Evolutionary conservation across 768 basidiomycete genomes (phyloP).

Genomic region (Filobasidium floriforme): DNA sequence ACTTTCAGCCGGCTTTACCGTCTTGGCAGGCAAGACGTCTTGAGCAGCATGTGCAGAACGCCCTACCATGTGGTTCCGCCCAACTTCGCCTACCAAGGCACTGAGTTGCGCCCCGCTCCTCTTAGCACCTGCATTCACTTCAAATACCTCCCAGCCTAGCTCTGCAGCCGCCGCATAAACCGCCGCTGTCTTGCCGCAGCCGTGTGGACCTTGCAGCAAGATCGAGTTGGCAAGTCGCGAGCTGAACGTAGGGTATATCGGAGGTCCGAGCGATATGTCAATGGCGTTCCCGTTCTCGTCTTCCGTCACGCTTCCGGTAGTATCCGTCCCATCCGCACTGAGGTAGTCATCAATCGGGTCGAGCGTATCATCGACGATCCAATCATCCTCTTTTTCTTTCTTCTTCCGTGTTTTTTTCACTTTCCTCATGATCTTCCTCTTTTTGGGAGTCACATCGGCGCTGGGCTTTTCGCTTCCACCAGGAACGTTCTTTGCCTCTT

Average conservation of each 20-base stretch:
- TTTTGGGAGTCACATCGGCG: constrained; percentile 7
- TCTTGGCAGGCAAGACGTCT: neutral
- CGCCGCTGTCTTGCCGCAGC: constrained; percentile 82
- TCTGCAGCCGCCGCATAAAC: constrained; percentile 92
- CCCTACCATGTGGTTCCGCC: constrained; percentile 76
- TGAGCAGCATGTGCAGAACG: constrained; percentile 24
- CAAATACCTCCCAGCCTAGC: constrained; percentile 91
- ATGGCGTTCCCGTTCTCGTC: neutral
- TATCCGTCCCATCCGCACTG: constrained; percentile 8
- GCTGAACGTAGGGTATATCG: constrained; percentile 25
- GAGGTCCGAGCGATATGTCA: neutral
- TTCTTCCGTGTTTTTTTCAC: constrained; percentile 28
- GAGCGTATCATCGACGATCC: constrained; percentile 42
- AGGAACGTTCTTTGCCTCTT: neutral
- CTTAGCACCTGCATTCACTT: constrained; percentile 87
- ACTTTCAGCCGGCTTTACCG: constrained; percentile 7
- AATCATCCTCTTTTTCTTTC: constrained; percentile 32
- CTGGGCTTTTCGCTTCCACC: neutral
- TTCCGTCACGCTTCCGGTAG: neutral
- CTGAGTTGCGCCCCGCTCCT: constrained; percentile 71
- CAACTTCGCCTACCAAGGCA: constrained; percentile 79
- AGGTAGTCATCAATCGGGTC: constrained; percentile 30
- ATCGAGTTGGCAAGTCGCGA: constrained; percentile 70
- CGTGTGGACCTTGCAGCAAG: constrained; percentile 70
- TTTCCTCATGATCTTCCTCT: constrained; percentile 33